Evolutionary conservation across 306 rosid species (phyloP).

Genomic region (Urtica urens): DNA sequence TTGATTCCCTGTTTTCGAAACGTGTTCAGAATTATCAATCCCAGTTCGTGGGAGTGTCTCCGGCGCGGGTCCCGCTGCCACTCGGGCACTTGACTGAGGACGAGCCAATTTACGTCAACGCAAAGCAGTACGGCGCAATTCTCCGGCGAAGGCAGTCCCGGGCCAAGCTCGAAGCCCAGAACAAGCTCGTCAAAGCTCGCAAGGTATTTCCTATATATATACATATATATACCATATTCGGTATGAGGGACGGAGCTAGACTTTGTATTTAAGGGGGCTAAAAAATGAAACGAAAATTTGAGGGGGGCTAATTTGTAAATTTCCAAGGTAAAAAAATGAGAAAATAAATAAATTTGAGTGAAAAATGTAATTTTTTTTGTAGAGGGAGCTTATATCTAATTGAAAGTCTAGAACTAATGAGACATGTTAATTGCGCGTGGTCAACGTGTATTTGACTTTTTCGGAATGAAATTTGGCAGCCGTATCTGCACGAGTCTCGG

Average conservation of each 20-base stretch:
- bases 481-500: slow-evolving; percentile 68
- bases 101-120: slow-evolving; percentile 31
- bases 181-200: slow-evolving; percentile 20
- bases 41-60: slow-evolving; percentile 36
- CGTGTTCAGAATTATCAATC: slow-evolving; percentile 25
- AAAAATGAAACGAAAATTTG: no score
- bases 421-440: no score
- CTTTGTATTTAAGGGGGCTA: no score
- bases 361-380: no score
- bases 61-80: slow-evolving; percentile 43
- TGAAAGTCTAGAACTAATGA: no score
- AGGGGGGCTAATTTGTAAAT: no score
- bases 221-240: background rate
- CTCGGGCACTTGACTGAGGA: slow-evolving; percentile 31
- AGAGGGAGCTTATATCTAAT: no score
- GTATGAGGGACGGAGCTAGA: no score
- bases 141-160: slow-evolving; percentile 25
- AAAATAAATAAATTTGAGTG: no score
- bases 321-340: no score
- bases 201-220: slow-evolving; percentile 10
- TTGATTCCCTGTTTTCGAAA: slow-evolving; percentile 8
- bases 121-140: slow-evolving; percentile 27
- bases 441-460: background rate
- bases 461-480: slow-evolving; percentile 30
- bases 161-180: slow-evolving; percentile 33